Percentiles rank a stretch among this genome's conserved stretches.
Conservation (phyloP, 345 rosid genomes). For the Eucalyptus curtisii region DNA sequence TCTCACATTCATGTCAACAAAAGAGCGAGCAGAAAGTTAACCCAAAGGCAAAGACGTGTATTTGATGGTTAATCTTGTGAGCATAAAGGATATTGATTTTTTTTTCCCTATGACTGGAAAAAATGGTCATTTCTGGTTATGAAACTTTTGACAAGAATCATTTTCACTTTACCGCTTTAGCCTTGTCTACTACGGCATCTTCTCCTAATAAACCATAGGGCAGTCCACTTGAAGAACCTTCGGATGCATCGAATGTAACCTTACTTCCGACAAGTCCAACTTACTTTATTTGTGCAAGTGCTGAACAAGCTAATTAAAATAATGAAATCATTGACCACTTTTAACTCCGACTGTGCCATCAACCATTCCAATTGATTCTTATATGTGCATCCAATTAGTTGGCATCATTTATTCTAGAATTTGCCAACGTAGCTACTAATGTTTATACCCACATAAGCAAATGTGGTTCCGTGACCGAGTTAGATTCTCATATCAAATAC, state of each 20-base stretch:
- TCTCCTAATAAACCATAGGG: fast-evolving
- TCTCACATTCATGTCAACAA: background rate
- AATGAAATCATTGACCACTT: background rate
- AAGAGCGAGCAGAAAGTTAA: background rate
- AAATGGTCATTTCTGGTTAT: background rate
- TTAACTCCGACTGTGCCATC: background rate
- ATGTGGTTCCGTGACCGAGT: background rate
- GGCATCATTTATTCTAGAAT: background rate
- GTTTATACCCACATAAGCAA: background rate
- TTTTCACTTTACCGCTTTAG: background rate
- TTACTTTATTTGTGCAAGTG: background rate
- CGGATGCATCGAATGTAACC: fast-evolving
- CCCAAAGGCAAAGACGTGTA: background rate
- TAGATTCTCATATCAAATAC: background rate
- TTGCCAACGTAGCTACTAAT: background rate
- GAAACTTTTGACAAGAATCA: background rate
- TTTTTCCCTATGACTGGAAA: fast-evolving
- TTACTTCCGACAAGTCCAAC: background rate
- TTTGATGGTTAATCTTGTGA: background rate
- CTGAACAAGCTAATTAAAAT: background rate
- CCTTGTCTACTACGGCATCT: background rate
- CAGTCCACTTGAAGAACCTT: background rate
- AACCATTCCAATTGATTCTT: background rate
- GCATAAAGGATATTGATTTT: background rate
- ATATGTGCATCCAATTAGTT: background rate